Evolutionary conservation across 495 filamentous ascomycete genomes (phyloP), one percentile per base, ranked within the genome.

Genomic region (Physcia stellaris): DNA sequence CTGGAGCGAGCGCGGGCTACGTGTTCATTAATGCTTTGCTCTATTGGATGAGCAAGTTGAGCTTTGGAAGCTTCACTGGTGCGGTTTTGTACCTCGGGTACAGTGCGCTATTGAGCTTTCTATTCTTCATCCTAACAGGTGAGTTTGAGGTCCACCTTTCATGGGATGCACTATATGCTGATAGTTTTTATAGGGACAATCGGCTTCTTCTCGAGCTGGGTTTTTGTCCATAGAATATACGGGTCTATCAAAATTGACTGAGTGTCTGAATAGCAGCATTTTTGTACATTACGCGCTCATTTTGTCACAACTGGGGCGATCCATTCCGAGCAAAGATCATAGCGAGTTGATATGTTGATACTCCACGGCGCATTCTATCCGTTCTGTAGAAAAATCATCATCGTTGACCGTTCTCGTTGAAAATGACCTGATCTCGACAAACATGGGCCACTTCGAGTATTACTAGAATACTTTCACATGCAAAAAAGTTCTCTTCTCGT

Each of bases 111-210:
- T 77, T 96, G 41, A 84, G 82, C 32, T 86, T 93, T 49, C 59
- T 95, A 44, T 86, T 94, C 44, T 94, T 93, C 45, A 80, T 98
- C 41, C 56, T 98, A 43, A 94, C 86, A 27, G 90, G 90, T 90
- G 66, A 52, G 79, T 75, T 5, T 15, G 22, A 44, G 6, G 0
- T 17, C 24, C 37, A 19, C 28, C 32, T 17, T 19, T 17, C 32
- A 6, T 28, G 27, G 7, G 38, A 34, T 11, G 42, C 30, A 24
- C 27, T 13, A 13, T 28, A 12, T 19, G 49, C 52, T 49, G 42
- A 60, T 39, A 23, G 27, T 24, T 17, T 6, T 11, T 23, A 4
- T 36, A 94, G 87, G 87, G 7, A 80, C 88, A 0, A 95, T 98
- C 54, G 90, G 90, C 36, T 95, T 87, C 69, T 87, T 95, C 46